Percentiles rank a stretch among this genome's conserved stretches.
These are phyloP conservation scores for Aspergillus carlsbadensis DNA, from an alignment of 495 filamentous ascomycete genomes.

Conservation along the genomic window DNA sequence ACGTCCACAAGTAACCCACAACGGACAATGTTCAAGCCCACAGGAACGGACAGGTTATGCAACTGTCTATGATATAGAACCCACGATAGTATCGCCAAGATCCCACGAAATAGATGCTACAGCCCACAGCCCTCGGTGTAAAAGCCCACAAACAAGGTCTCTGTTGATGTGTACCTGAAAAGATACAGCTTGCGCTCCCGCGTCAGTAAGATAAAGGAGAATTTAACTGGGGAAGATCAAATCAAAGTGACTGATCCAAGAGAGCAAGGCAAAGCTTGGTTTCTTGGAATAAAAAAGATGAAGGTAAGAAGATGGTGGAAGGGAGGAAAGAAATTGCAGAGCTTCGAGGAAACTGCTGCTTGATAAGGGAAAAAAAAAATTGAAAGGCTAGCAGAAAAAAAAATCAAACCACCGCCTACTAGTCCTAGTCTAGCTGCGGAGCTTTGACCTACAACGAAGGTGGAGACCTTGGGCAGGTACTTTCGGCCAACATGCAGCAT, in stretches of 20 bases:
- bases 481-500: background rate
- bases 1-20: constrained; percentile 49
- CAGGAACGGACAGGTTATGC: constrained; percentile 47
- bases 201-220: constrained; percentile 32
- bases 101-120: constrained; percentile 45
- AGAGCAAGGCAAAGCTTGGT: constrained; percentile 13
- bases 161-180: constrained; percentile 44
- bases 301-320: constrained; percentile 17
- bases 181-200: constrained; percentile 42
- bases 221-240: constrained; percentile 13
- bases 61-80: constrained; percentile 44
- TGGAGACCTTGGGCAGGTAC: background rate
- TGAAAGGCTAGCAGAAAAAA: constrained; percentile 35
- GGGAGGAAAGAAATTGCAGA: constrained; percentile 25
- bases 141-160: constrained; percentile 50
- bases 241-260: constrained; percentile 19
- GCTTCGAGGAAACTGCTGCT: constrained; percentile 17
- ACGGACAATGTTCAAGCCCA: constrained; percentile 51
- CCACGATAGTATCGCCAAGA: constrained; percentile 43
- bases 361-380: constrained; percentile 38
- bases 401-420: constrained; percentile 29
- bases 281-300: constrained; percentile 11
- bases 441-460: constrained; percentile 5
- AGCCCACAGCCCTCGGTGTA: constrained; percentile 52
- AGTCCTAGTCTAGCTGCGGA: constrained; percentile 10